Percentiles rank a stretch among this genome's conserved stretches.
Conservation (phyloP, 768 basidiomycete genomes). For the Boletus tomentosulus region DNA sequence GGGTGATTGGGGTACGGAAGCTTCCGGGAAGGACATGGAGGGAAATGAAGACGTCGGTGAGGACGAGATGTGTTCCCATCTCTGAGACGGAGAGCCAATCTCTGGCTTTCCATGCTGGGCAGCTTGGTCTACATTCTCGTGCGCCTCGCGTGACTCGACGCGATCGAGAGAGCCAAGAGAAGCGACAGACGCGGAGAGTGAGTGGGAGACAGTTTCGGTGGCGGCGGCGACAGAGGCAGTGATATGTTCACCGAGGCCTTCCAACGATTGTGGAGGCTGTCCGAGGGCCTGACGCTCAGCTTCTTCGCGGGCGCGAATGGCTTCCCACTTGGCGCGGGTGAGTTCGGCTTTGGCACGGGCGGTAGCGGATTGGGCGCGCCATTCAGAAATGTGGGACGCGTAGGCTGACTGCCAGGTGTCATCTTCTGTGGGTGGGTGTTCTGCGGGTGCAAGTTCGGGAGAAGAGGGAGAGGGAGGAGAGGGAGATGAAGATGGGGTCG, state of each 20-base stretch:
- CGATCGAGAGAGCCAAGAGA: constrained; percentile 18
- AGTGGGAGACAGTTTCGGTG: constrained; percentile 11
- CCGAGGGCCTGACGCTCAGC: constrained; percentile 40
- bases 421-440: constrained; percentile 18
- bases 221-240: constrained; percentile 19
- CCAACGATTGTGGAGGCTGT: constrained; percentile 19
- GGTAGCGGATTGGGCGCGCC: constrained; percentile 70
- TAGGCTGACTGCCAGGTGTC: constrained; percentile 66
- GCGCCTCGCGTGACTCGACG: constrained; percentile 20
- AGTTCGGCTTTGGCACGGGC: constrained; percentile 73
- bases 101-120: constrained; percentile 12
- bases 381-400: constrained; percentile 60
- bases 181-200: constrained; percentile 17
- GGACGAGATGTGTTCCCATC: constrained; percentile 72
- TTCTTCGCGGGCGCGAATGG: constrained; percentile 42
- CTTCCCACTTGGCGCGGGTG: constrained; percentile 70
- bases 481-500: background rate
- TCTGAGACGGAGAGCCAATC: constrained; percentile 40
- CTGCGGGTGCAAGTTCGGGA: background rate
- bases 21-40: constrained; percentile 73
- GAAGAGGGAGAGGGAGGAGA: background rate
- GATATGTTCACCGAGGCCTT: constrained; percentile 27
- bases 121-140: constrained; percentile 15
- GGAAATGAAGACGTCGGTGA: constrained; percentile 64
- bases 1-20: constrained; percentile 49